phyloP scores from a whole-genome alignment of 768 basidiomycete genomes.

The Serendipita vermifera region DNA sequence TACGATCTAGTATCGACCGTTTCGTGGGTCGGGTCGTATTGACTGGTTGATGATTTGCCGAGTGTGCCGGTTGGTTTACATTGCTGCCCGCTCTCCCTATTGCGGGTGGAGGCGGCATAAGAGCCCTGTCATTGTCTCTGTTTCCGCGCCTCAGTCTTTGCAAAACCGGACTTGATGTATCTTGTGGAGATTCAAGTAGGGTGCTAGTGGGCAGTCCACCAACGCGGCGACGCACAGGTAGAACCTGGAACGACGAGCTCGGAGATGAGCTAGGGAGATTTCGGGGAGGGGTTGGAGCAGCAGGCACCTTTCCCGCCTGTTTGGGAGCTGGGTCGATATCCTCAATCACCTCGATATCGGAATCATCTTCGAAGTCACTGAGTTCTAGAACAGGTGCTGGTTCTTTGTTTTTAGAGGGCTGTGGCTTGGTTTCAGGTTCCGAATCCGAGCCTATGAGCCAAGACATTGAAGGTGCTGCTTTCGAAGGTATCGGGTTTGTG shows the following conservation, averaged over 20 bases:
- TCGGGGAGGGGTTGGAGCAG: neutral
- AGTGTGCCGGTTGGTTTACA: neutral
- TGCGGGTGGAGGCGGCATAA: neutral
- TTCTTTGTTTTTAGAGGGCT: neutral
- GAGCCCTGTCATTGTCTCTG: neutral
- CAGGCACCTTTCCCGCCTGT: neutral
- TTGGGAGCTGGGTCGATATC: neutral
- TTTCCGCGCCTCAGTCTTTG: neutral
- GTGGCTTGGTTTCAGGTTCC: neutral
- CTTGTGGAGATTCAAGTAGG: too few species aligned
- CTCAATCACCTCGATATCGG: neutral
- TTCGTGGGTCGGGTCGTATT: neutral
- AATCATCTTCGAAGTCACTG: neutral
- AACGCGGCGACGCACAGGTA: neutral
- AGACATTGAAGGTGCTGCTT: neutral
- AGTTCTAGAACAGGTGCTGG: neutral
- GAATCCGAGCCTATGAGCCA: conserved; percentile 18
- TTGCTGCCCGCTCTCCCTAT: neutral
- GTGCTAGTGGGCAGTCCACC: neutral
- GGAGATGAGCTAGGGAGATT: neutral
- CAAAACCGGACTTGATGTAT: neutral
- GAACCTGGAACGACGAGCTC: neutral
- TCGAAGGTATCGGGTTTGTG: neutral
- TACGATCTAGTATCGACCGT: conserved; percentile 1
- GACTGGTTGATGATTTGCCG: neutral